These are phyloP conservation scores for Vanderwaltozyma polyspora DNA, from an alignment of 805 yeast genomes.

Conservation along the genomic window DNA sequence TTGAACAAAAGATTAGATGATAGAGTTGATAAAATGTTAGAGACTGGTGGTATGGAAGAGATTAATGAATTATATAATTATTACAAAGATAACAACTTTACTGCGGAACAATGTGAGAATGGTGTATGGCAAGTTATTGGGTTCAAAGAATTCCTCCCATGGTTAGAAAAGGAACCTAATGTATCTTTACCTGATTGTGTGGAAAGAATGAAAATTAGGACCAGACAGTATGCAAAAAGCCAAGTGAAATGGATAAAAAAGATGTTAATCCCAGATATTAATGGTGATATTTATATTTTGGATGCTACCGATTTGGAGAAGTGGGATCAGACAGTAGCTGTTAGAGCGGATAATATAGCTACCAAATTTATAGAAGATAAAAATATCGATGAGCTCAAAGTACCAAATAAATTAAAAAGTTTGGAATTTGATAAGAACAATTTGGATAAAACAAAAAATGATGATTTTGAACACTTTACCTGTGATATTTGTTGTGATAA, in stretches of 20 bases:
- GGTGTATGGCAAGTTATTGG: constrained; percentile 96
- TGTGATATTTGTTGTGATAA: constrained; percentile 58
- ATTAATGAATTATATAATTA: constrained; percentile 45
- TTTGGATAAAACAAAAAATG: constrained; percentile 1
- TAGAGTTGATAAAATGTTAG: constrained; percentile 79
- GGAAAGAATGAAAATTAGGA: constrained; percentile 69
- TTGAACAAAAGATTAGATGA: constrained; percentile 56
- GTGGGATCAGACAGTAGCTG: constrained; percentile 51
- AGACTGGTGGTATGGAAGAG: constrained; percentile 58
- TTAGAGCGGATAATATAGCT: constrained; percentile 44
- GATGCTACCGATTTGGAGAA: constrained; percentile 61
- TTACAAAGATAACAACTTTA: constrained; percentile 25
- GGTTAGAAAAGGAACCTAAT: constrained; percentile 30
- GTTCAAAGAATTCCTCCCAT: constrained; percentile 78
- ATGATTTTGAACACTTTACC: constrained; percentile 48
- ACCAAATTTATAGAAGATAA: constrained; percentile 27
- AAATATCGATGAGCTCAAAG: constrained; percentile 16
- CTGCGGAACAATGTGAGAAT: constrained; percentile 39
- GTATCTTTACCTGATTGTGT: constrained; percentile 36
- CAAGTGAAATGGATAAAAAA: constrained; percentile 89
- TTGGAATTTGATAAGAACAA: constrained; percentile 12
- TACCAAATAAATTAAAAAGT: constrained; percentile 31
- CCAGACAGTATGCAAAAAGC: constrained; percentile 75
- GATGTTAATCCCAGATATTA: constrained; percentile 48
- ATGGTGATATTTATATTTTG: constrained; percentile 52